Evolutionary conservation across 2,329 filamentous ascomycete genomes (phyloP).

Genomic region (Arachnopeziza araneosa): DNA sequence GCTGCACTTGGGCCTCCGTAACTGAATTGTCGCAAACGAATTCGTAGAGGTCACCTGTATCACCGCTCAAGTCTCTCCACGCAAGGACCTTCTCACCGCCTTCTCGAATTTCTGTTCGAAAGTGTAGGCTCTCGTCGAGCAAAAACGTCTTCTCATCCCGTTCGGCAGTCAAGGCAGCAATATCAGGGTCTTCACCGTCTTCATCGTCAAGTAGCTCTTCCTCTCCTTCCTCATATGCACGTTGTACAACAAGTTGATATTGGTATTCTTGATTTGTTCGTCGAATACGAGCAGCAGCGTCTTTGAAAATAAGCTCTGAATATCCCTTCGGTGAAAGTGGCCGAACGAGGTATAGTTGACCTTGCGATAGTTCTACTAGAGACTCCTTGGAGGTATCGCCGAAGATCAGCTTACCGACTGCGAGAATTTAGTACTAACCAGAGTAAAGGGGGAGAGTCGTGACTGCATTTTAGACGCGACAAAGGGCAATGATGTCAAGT

Average conservation of each 20-base stretch:
- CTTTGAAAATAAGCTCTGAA: conserved; percentile 97
- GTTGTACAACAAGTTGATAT: conserved; percentile 93
- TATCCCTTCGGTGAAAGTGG: conserved; percentile 95
- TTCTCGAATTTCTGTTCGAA: conserved; percentile 76
- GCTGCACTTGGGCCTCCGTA: conserved; percentile 63
- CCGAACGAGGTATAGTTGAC: conserved; percentile 94
- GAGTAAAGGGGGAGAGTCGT: background rate
- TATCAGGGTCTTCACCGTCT: conserved; percentile 73
- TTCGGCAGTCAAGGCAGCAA: conserved; percentile 68
- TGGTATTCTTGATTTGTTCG: conserved; percentile 92
- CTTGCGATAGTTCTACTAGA: conserved; percentile 89
- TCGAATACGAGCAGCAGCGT: conserved; percentile 86
- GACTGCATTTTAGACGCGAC: background rate
- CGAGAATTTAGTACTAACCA: conserved; percentile 12
- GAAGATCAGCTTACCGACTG: conserved; percentile 91
- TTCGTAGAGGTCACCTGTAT: conserved; percentile 92
- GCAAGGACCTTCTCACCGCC: conserved; percentile 81
- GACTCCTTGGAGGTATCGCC: conserved; percentile 76
- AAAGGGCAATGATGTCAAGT: background rate
- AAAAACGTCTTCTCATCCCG: conserved; percentile 97
- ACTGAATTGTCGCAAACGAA: conserved; percentile 85
- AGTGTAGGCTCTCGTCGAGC: conserved; percentile 85
- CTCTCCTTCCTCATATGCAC: conserved; percentile 96
- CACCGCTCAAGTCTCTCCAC: conserved; percentile 92
- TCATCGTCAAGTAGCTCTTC: conserved; percentile 87